Conservation (phyloP, 2,329 filamentous ascomycete species). For the Cadophora malorum region DNA sequence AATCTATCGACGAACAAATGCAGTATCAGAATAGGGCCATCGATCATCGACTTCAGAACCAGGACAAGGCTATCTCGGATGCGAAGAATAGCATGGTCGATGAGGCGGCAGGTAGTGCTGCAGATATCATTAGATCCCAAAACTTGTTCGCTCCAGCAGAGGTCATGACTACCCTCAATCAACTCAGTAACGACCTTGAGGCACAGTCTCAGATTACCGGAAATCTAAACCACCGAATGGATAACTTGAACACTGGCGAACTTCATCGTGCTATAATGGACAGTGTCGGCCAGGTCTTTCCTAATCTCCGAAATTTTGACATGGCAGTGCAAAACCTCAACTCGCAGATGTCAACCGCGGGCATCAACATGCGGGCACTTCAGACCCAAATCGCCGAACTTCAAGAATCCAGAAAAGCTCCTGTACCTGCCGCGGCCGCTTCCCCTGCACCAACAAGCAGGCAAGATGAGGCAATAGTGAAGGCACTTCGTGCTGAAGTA, state of each 20-base stretch:
- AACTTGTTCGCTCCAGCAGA: conserved; percentile 13
- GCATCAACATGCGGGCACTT: not conserved
- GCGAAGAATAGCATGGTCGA: conserved; percentile 3
- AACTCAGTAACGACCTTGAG: not conserved
- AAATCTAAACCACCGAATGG: conserved; percentile 34
- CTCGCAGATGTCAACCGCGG: not conserved
- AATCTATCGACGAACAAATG: not conserved
- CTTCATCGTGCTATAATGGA: conserved; percentile 32
- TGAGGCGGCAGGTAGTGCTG: not conserved
- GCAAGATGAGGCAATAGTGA: not conserved
- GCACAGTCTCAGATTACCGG: conserved; percentile 19
- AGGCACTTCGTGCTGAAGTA: not conserved
- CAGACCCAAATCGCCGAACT: not conserved
- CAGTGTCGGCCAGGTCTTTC: conserved; percentile 10
- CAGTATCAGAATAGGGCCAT: not conserved
- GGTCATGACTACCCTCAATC: not conserved
- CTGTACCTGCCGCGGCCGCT: not conserved
- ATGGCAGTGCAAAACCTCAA: not conserved
- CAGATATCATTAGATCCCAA: not conserved
- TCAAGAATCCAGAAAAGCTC: not conserved
- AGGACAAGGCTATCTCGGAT: conserved; percentile 1
- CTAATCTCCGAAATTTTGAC: conserved; percentile 16
- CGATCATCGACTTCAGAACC: not conserved
- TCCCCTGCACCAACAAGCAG: not conserved
- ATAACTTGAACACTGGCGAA: conserved; percentile 44